These are phyloP conservation scores for Penicillium nucicola DNA, from an alignment of 495 filamentous ascomycete genomes.

Conservation along the genomic window DNA sequence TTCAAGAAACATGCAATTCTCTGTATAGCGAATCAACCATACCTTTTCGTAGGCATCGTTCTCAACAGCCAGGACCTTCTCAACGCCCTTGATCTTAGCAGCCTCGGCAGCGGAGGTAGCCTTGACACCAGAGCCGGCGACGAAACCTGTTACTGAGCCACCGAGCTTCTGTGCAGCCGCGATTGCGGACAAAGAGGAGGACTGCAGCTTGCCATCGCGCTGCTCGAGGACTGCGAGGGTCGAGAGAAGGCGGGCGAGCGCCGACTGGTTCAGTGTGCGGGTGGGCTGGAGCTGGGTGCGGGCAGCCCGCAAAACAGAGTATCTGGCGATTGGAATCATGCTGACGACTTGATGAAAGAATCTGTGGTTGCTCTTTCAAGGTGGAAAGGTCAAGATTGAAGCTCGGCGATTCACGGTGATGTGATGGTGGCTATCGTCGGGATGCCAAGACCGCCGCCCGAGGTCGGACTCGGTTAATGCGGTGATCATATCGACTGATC, in stretches of 20 bases:
- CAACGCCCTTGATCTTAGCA: constrained; percentile 82
- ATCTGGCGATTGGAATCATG: constrained; percentile 45
- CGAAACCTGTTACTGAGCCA: constrained; percentile 77
- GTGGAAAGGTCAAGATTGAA: constrained; percentile 17
- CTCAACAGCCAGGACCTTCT: constrained; percentile 86
- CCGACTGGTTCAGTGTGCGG: constrained; percentile 33
- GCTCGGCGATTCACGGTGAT: constrained; percentile 31
- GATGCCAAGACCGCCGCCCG: constrained; percentile 30
- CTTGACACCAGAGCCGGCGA: constrained; percentile 81
- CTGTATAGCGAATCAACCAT: constrained; percentile 1
- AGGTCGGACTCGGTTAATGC: constrained; percentile 45
- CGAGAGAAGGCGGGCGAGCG: constrained; percentile 71
- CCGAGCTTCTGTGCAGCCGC: constrained; percentile 86
- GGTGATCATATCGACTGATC: constrained; percentile 21
- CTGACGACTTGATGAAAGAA: constrained; percentile 7
- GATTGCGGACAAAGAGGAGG: constrained; percentile 78
- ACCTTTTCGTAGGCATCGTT: constrained; percentile 93
- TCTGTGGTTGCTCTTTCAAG: constrained; percentile 8
- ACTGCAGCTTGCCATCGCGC: constrained; percentile 80
- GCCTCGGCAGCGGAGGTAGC: constrained; percentile 74
- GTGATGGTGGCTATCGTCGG: constrained; percentile 32
- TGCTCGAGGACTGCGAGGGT: constrained; percentile 93
- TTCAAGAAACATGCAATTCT: background rate
- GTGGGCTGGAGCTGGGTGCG: constrained; percentile 39
- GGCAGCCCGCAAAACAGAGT: constrained; percentile 47